phyloP scores from a whole-genome alignment of 768 basidiomycete genomes.

The Epithele typhae region DNA sequence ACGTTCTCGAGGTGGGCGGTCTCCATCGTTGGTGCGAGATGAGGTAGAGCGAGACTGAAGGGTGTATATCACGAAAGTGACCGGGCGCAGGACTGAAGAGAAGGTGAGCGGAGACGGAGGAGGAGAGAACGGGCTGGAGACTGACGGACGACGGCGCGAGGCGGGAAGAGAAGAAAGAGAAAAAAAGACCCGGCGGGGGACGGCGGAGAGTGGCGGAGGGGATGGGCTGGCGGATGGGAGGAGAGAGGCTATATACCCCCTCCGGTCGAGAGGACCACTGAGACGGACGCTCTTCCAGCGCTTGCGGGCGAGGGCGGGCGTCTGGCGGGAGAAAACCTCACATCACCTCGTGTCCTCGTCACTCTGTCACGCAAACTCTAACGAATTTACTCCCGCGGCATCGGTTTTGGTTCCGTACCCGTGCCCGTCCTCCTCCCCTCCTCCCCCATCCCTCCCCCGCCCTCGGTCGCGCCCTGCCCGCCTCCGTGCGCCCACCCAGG shows the following conservation, averaged over 20 bases:
- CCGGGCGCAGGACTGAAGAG: conserved; percentile 18
- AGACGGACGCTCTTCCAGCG: background rate
- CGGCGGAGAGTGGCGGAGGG: conserved; percentile 16
- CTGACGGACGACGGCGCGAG: conserved; percentile 15
- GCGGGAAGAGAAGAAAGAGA: conserved; percentile 14
- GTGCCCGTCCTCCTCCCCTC: conserved; percentile 4
- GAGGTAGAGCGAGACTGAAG: conserved; percentile 7
- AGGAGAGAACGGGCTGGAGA: conserved; percentile 14
- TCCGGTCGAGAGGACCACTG: background rate
- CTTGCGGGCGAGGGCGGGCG: background rate
- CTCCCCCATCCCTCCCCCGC: conserved; percentile 8
- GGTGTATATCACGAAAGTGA: conserved; percentile 17
- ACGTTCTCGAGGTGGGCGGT: conserved; percentile 40
- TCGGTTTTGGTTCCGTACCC: background rate
- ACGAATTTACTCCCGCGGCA: conserved; percentile 20
- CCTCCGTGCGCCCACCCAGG: no score
- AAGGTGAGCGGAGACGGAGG: conserved; percentile 3
- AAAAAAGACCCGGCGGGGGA: conserved; percentile 13
- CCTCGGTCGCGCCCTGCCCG: background rate
- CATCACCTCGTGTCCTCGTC: conserved; percentile 14
- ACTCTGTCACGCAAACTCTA: conserved; percentile 11
- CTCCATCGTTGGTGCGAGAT: conserved; percentile 34
- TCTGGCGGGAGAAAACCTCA: background rate
- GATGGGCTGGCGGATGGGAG: conserved; percentile 7
- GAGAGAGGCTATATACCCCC: conserved; percentile 22